A percentile compares a stretch with the other conserved stretches of the same genome.
phyloP scores from a whole-genome alignment of 129 eudicot species.

The Apium graveolens region DNA sequence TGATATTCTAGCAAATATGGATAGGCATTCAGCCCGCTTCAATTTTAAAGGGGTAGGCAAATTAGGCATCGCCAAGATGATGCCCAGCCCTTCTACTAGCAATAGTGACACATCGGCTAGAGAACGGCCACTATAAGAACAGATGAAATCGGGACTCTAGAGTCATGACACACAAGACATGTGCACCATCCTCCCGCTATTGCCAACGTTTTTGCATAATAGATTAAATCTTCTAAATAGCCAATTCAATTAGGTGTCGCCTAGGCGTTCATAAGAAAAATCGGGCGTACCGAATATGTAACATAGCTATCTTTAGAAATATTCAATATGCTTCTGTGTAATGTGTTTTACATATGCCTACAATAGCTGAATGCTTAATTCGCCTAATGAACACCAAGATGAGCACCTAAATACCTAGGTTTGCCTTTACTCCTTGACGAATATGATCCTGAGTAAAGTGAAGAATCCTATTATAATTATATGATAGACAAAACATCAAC shows the following conservation, averaged over 20 bases:
- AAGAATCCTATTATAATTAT: not conserved
- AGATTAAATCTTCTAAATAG: not conserved
- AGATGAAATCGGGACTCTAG: not conserved
- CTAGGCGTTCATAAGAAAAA: not conserved
- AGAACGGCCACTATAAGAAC: too few relatives aligned
- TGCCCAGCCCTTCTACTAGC: not conserved
- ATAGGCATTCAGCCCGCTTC: not conserved
- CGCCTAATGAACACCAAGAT: not conserved
- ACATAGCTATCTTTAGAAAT: too few relatives aligned
- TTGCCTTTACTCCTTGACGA: not conserved
- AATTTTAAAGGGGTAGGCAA: not conserved
- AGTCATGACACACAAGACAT: not conserved
- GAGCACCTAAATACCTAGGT: not conserved
- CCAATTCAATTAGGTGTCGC: not conserved
- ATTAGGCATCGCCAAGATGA: not conserved
- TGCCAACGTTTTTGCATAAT: not conserved
- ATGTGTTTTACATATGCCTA: not conserved
- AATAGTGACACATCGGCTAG: not conserved
- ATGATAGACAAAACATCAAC: not conserved
- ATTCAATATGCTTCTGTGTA: not conserved
- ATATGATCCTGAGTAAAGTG: not conserved
- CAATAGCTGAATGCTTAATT: not conserved
- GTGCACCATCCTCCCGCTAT: not conserved
- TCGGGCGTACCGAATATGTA: not conserved
- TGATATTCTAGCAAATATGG: not conserved